Percentiles rank a stretch among this genome's conserved stretches.
These are phyloP conservation scores for Powellomyces hirtus DNA, from an alignment of 192 early-diverging fungal genomes.

Conservation along the genomic window DNA sequence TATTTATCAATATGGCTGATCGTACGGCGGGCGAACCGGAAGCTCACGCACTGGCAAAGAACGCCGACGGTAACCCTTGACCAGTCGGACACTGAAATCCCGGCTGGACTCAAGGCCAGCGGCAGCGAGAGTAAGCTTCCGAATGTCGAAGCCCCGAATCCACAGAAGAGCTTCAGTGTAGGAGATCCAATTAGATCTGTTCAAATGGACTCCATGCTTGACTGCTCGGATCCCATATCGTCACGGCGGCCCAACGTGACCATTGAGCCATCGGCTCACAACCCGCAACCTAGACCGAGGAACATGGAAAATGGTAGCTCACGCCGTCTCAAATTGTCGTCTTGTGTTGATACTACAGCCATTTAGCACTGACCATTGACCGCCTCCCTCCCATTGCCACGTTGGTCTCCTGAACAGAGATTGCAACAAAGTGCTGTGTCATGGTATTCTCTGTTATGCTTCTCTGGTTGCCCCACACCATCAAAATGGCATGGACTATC, in stretches of 20 bases:
- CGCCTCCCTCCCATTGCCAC: neutral
- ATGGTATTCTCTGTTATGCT: too few species aligned
- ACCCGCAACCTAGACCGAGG: too few species aligned
- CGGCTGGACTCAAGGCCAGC: neutral
- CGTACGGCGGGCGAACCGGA: neutral
- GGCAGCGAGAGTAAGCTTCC: too few species aligned
- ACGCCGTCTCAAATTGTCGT: neutral
- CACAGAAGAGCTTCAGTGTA: too few species aligned
- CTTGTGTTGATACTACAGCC: neutral
- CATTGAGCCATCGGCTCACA: too few species aligned
- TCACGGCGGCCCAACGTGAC: too few species aligned
- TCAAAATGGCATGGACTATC: neutral
- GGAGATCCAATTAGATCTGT: neutral
- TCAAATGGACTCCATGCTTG: too few species aligned
- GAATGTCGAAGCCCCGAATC: too few species aligned
- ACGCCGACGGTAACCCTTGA: neutral
- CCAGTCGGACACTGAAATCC: neutral
- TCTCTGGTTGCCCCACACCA: neutral
- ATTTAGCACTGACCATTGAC: neutral
- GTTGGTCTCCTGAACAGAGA: too few species aligned
- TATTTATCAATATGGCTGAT: constrained; percentile 3
- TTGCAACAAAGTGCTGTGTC: too few species aligned
- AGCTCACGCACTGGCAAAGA: neutral
- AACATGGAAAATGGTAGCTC: neutral
- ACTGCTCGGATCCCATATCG: too few species aligned